phyloP scores from a whole-genome alignment of 2,329 filamentous ascomycete species.

The Cytospora mali region DNA sequence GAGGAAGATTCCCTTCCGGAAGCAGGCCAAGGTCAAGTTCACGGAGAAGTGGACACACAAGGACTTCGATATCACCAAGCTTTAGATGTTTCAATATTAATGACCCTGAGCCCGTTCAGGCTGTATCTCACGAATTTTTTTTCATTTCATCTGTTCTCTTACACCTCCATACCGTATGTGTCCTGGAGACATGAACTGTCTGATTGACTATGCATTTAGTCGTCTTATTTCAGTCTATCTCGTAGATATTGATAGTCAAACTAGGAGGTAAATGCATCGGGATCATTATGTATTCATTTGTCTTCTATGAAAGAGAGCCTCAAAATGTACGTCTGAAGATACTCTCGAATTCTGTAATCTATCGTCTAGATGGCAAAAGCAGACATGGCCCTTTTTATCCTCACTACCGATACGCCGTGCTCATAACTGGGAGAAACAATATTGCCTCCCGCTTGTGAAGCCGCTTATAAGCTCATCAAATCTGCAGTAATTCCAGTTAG shows the following conservation, averaged over 20 bases:
- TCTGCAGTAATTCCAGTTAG: slow-evolving; percentile 33
- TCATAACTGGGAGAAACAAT: slow-evolving; percentile 5
- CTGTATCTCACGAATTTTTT: background rate
- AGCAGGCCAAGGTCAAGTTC: slow-evolving; percentile 76
- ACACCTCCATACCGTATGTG: background rate
- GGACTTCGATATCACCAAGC: slow-evolving; percentile 69
- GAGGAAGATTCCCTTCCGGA: slow-evolving; percentile 76
- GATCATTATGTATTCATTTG: background rate
- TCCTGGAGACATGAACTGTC: background rate
- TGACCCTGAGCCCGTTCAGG: background rate
- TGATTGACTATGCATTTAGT: background rate
- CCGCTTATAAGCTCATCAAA: slow-evolving; percentile 40
- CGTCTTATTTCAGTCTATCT: background rate
- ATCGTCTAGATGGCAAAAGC: slow-evolving; percentile 1
- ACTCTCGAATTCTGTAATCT: background rate
- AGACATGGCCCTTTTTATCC: slow-evolving; percentile 7
- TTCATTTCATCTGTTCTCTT: background rate
- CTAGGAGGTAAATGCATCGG: background rate
- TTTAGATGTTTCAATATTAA: slow-evolving; percentile 16
- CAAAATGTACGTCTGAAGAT: background rate
- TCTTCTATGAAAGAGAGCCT: background rate
- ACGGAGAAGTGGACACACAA: slow-evolving; percentile 99
- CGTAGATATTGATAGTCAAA: background rate
- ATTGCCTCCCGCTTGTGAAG: background rate
- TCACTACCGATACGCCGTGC: slow-evolving; percentile 13